Conservation (phyloP, 2,329 filamentous ascomycete genomes). For the Colletotrichum sojae region DNA sequence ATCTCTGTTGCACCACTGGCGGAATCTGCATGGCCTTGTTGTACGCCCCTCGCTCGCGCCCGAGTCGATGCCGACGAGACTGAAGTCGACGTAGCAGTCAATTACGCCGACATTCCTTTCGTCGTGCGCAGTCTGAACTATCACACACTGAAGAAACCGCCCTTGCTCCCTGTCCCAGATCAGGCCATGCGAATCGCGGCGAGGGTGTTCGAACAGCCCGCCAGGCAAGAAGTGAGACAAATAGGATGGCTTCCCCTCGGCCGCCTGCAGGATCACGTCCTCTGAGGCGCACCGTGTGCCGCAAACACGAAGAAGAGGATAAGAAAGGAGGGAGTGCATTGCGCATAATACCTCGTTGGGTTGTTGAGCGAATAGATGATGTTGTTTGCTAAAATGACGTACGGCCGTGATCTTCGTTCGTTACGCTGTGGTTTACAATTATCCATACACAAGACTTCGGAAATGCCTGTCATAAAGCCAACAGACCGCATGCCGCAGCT, state of each 20-base stretch:
- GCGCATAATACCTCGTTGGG: too few species aligned
- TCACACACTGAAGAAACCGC: conserved; percentile 55
- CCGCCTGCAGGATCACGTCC: conserved; percentile 53
- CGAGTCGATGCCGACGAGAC: conserved; percentile 54
- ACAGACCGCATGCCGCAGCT: background rate
- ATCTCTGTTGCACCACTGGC: conserved; percentile 58
- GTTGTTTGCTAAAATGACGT: too few species aligned
- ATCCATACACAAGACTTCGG: too few species aligned
- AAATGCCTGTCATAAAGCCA: too few species aligned
- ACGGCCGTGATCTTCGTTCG: too few species aligned
- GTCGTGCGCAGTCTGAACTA: conserved; percentile 57
- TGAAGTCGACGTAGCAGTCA: conserved; percentile 57
- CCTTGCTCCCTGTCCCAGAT: conserved; percentile 53
- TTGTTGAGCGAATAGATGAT: too few species aligned
- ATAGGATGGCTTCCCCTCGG: conserved; percentile 54
- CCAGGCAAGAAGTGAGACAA: conserved; percentile 55
- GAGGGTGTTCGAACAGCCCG: conserved; percentile 53
- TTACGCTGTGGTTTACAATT: too few species aligned
- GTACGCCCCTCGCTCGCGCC: conserved; percentile 56
- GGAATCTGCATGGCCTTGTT: conserved; percentile 54
- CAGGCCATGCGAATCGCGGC: conserved; percentile 55
- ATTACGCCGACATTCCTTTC: conserved; percentile 56
- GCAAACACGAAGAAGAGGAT: conserved; percentile 25
- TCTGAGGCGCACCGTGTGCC: conserved; percentile 51
- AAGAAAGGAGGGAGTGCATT: too few species aligned